phyloP scores from a whole-genome alignment of 202 grass and related monocot genomes.

The Panicum virgatum region DNA sequence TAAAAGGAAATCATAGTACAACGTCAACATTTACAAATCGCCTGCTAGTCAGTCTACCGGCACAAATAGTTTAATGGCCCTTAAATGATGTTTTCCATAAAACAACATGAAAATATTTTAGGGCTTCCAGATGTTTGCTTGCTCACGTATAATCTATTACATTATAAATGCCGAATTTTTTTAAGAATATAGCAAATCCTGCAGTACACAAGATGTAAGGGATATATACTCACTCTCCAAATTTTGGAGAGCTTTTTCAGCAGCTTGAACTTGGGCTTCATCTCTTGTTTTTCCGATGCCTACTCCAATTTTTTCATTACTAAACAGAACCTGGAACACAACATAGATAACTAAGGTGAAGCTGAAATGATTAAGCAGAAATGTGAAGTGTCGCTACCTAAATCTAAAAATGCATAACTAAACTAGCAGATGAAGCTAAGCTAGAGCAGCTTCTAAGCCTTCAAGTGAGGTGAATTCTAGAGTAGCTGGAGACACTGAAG shows the following conservation, averaged over 20 bases:
- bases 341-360: slow-evolving; percentile 32
- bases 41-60: neutral
- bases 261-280: slow-evolving; percentile 88
- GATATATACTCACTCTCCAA: slow-evolving; percentile 67
- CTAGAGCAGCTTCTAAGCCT: no score
- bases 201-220: slow-evolving; percentile 2
- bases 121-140: slow-evolving; percentile 1
- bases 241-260: slow-evolving; percentile 85
- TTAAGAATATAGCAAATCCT: neutral
- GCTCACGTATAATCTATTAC: neutral
- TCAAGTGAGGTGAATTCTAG: no score
- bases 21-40: slow-evolving; percentile 7
- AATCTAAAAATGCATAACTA: slow-evolving; percentile 24
- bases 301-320: slow-evolving; percentile 83
- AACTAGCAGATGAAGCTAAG: no score
- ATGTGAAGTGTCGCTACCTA: slow-evolving; percentile 12
- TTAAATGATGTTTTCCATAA: no score
- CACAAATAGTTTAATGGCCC: slow-evolving; percentile 19
- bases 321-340: slow-evolving; percentile 81
- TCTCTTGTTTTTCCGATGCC: slow-evolving; percentile 87
- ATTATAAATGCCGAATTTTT: neutral
- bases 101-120: no score
- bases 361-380: slow-evolving; percentile 26
- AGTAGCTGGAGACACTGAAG: neutral
- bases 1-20: neutral